These are phyloP conservation scores for Arthonia radiata DNA, from an alignment of 495 filamentous ascomycete genomes.

Conservation along the genomic window DNA sequence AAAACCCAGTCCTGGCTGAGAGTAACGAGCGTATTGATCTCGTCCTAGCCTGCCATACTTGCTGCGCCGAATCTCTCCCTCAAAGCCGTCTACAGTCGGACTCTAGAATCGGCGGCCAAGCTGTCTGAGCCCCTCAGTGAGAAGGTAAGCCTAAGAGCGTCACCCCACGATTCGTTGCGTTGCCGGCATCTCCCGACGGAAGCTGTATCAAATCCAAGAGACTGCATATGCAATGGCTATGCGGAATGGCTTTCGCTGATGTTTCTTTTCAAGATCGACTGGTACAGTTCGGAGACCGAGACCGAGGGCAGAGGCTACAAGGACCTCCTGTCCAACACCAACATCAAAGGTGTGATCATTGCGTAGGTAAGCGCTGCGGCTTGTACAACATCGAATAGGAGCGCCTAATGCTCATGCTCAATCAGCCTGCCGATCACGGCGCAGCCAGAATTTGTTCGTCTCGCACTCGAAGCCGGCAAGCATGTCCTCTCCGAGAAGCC, in stretches of 20 bases:
- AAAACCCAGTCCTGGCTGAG: conserved; percentile 3
- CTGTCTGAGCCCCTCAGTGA: too few relatives aligned
- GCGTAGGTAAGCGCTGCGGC: conserved; percentile 20
- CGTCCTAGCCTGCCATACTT: conserved; percentile 28
- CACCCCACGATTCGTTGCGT: conserved; percentile 1
- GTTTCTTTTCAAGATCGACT: neutral
- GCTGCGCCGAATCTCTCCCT: conserved; percentile 20
- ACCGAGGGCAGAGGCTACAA: neutral
- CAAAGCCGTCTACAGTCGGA: conserved; percentile 40
- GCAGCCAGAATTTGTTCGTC: conserved; percentile 32
- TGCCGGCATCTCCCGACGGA: conserved; percentile 1
- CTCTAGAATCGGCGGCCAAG: conserved; percentile 17
- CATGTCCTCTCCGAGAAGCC: conserved; percentile 73
- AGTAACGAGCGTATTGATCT: too few relatives aligned
- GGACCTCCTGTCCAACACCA: too few relatives aligned
- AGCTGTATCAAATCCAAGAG: neutral
- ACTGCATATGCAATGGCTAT: neutral
- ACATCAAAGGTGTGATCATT: too few relatives aligned
- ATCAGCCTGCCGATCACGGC: conserved; percentile 28
- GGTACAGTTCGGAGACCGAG: neutral
- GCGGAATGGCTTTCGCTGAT: too few relatives aligned
- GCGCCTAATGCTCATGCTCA: neutral
- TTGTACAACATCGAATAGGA: conserved; percentile 9
- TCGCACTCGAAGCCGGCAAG: conserved; percentile 42
- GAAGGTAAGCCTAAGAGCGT: too few relatives aligned